Conservation (phyloP, 768 basidiomycete species). For the Russula virescens region DNA sequence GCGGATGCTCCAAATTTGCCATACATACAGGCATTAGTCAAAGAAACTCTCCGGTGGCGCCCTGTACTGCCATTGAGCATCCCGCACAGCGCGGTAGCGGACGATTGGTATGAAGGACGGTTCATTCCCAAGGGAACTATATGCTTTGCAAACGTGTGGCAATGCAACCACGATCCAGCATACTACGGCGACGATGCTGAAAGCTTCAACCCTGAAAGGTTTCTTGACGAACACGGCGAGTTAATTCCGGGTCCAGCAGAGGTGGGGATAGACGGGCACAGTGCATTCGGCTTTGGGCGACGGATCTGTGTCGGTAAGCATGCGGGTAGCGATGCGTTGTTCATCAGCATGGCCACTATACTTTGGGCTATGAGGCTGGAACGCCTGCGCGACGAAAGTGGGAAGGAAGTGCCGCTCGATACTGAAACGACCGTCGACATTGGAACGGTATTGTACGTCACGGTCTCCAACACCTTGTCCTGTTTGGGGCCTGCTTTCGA, state of each 20-base stretch:
- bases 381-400: slow-evolving; percentile 6
- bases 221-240: slow-evolving; percentile 10
- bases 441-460: slow-evolving; percentile 19
- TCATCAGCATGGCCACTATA: slow-evolving; percentile 23
- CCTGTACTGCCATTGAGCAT: neutral
- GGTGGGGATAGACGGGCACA: slow-evolving; percentile 17
- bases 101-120: slow-evolving; percentile 28
- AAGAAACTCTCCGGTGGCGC: slow-evolving; percentile 13
- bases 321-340: slow-evolving; percentile 22
- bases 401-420: slow-evolving; percentile 6
- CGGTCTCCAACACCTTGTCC: neutral
- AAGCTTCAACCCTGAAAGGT: slow-evolving; percentile 24
- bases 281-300: slow-evolving; percentile 18
- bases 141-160: slow-evolving; percentile 28
- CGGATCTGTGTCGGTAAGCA: slow-evolving; percentile 24
- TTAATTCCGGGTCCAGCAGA: slow-evolving; percentile 3
- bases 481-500: neutral
- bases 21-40: slow-evolving; percentile 10
- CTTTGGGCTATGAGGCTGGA: slow-evolving; percentile 23
- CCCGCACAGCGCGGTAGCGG: slow-evolving; percentile 20
- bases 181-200: slow-evolving; percentile 21
- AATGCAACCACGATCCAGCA: slow-evolving; percentile 6
- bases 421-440: neutral
- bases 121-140: slow-evolving; percentile 35
- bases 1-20: neutral